A percentile compares a stretch with the other conserved stretches of the same genome.
These are phyloP conservation scores for Ophiocordyceps australis DNA, from an alignment of 2,329 filamentous ascomycete genomes.

Conservation along the genomic window DNA sequence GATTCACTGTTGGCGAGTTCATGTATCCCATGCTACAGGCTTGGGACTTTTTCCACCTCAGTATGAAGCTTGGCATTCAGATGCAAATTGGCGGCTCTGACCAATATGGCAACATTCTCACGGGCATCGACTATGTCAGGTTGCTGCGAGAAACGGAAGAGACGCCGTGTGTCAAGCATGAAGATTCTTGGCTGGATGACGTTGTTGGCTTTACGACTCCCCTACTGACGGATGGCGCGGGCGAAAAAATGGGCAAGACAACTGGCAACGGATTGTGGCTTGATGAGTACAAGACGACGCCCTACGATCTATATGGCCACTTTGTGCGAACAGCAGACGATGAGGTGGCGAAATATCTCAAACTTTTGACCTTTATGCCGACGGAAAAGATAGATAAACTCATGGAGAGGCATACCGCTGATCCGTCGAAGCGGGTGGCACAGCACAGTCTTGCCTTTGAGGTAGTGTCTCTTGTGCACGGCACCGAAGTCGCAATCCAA, in stretches of 20 bases:
- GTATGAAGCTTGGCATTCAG: conserved; percentile 44
- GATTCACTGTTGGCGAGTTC: conserved; percentile 91
- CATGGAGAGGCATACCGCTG: conserved; percentile 47
- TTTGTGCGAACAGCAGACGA: conserved; percentile 69
- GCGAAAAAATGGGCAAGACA: conserved; percentile 87
- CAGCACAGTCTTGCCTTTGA: conserved; percentile 75
- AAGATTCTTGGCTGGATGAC: conserved; percentile 24
- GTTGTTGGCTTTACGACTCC: conserved; percentile 85
- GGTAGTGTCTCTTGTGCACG: conserved; percentile 66
- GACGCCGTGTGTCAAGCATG: conserved; percentile 19
- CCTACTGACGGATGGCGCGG: conserved; percentile 67
- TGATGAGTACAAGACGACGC: conserved; percentile 58
- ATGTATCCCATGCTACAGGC: conserved; percentile 84
- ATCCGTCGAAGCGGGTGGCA: conserved; percentile 56
- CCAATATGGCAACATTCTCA: conserved; percentile 90
- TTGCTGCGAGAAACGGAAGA: conserved; percentile 43
- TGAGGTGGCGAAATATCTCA: conserved; percentile 66
- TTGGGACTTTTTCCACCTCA: conserved; percentile 93
- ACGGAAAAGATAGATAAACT: conserved; percentile 44
- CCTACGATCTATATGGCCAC: conserved; percentile 82
- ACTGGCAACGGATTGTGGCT: conserved; percentile 92
- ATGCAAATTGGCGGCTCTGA: conserved; percentile 91
- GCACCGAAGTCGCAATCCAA: conserved; percentile 40
- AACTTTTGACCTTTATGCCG: conserved; percentile 80
- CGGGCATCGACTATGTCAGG: conserved; percentile 75